Conservation (phyloP, 768 basidiomycete species). For the Mycena pura region DNA sequence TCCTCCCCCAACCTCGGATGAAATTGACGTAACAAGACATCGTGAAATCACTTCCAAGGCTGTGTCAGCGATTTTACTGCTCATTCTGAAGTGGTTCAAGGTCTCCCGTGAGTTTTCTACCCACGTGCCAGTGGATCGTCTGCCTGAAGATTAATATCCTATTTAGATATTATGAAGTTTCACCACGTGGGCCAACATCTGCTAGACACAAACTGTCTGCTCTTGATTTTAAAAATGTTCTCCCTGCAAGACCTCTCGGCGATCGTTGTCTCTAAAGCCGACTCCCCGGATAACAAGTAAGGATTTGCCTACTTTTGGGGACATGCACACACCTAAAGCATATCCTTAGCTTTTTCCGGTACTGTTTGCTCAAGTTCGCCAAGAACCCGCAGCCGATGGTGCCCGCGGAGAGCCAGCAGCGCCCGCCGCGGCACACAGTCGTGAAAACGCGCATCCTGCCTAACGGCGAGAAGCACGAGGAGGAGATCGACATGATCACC, state of each 20-base stretch:
- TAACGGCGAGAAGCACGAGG: constrained; percentile 77
- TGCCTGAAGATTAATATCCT: not conserved
- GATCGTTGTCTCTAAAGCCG: constrained; percentile 87
- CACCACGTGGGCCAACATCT: constrained; percentile 96
- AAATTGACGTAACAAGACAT: constrained; percentile 92
- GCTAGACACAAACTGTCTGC: constrained; percentile 92
- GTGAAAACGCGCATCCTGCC: constrained; percentile 64
- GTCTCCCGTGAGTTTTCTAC: constrained; percentile 79
- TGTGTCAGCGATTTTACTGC: constrained; percentile 90
- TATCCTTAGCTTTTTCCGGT: constrained; percentile 87
- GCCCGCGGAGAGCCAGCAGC: constrained; percentile 71
- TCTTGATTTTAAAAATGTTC: constrained; percentile 97
- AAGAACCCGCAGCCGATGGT: constrained; percentile 63
- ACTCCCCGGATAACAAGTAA: constrained; percentile 86
- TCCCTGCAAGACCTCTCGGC: constrained; percentile 91
- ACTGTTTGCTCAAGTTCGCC: constrained; percentile 83
- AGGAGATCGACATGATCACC: constrained; percentile 90
- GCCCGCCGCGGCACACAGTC: constrained; percentile 64
- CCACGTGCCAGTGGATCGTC: not conserved
- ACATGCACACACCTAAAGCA: not conserved
- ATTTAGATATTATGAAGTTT: constrained; percentile 94
- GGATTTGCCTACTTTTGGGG: not conserved
- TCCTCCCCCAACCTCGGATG: constrained; percentile 82
- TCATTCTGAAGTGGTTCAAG: constrained; percentile 98
- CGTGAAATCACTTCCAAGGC: constrained; percentile 98